These are phyloP conservation scores for Fusarium drepaniforme DNA, from an alignment of 2,329 filamentous ascomycete genomes.

Conservation along the genomic window DNA sequence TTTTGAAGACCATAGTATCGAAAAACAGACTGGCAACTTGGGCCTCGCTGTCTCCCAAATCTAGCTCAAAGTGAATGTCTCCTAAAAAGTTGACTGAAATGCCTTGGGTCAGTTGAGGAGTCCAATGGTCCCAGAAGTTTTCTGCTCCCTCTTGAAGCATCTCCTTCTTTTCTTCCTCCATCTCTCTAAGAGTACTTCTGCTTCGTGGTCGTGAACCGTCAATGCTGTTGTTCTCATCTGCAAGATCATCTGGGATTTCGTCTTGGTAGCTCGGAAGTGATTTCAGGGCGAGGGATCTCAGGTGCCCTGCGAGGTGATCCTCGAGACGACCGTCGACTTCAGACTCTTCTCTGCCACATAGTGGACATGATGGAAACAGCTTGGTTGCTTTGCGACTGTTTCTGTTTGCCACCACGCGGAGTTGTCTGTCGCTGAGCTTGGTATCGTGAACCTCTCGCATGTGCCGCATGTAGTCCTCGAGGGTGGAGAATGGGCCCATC, in stretches of 20 bases:
- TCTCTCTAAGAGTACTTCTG: not conserved
- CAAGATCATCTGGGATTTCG: not conserved
- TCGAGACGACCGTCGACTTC: not conserved
- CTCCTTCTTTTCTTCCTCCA: not conserved
- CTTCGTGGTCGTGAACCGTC: not conserved
- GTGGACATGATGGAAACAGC: constrained; percentile 5
- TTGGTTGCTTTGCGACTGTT: not conserved
- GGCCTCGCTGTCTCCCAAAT: not conserved
- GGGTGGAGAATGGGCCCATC: not conserved
- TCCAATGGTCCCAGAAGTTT: not conserved
- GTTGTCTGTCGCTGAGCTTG: constrained; percentile 10
- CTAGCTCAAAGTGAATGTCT: not conserved
- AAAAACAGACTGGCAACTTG: not conserved
- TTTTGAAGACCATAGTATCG: not conserved
- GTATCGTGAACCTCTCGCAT: not conserved
- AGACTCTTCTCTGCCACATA: not conserved
- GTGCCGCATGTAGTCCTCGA: constrained; percentile 16
- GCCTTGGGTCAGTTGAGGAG: not conserved
- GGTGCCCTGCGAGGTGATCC: constrained; percentile 15
- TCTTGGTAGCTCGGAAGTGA: constrained; percentile 16
- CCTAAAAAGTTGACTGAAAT: not conserved
- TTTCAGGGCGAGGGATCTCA: constrained; percentile 14
- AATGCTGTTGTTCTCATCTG: not conserved
- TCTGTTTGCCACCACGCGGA: constrained; percentile 11
- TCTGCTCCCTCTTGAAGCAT: not conserved